phyloP scores from a whole-genome alignment of 2,329 filamentous ascomycete species.

The Cladosporium sp. region DNA sequence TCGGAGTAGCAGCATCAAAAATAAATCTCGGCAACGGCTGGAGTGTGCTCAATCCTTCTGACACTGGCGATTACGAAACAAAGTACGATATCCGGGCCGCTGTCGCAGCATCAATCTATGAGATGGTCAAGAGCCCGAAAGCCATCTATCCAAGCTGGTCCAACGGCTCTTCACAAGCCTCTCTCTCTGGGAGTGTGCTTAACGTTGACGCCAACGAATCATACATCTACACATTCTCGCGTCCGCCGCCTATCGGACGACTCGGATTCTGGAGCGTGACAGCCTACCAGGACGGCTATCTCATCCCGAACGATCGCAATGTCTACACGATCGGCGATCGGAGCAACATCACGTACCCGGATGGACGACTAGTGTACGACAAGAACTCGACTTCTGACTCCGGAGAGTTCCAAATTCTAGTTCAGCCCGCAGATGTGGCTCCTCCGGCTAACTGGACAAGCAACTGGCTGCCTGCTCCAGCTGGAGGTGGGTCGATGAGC shows the following conservation, averaged over 20 bases:
- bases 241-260: conserved; percentile 13
- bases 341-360: conserved; percentile 14
- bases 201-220: neutral
- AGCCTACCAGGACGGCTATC: conserved; percentile 15
- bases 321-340: conserved; percentile 18
- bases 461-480: conserved; percentile 18
- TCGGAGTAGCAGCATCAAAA: neutral
- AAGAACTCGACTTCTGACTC: neutral
- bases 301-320: conserved; percentile 15
- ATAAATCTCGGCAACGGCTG: neutral
- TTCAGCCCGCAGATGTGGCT: conserved; percentile 16
- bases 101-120: neutral
- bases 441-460: conserved; percentile 20
- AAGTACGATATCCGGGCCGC: neutral
- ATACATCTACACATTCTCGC: neutral
- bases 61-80: neutral
- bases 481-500: conserved; percentile 7
- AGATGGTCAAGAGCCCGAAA: neutral
- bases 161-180: neutral
- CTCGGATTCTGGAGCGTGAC: conserved; percentile 19
- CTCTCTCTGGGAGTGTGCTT: too few species aligned
- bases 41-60: neutral
- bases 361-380: conserved; percentile 8
- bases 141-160: neutral
- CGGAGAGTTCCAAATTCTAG: conserved; percentile 19